Percentiles rank a stretch among this genome's conserved stretches.
Conservation (phyloP, 202 grass and related monocot species). For the Zizania palustris region DNA sequence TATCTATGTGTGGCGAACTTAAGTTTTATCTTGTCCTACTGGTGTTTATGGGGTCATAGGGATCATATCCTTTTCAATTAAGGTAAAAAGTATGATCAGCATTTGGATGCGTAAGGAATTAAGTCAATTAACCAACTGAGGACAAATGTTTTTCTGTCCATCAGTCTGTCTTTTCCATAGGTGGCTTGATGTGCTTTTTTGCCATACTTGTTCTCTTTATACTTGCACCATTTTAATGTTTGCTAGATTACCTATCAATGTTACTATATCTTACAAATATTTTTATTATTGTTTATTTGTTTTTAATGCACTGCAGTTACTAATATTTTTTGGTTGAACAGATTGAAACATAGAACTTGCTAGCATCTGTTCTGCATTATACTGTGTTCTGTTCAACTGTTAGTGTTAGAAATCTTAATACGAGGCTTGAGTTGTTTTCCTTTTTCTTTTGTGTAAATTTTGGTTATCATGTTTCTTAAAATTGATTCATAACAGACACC, state of each 20-base stretch:
- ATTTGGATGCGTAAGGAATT: constrained; percentile 10
- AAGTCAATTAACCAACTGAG: constrained; percentile 18
- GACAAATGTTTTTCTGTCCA: neutral
- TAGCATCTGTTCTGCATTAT: constrained; percentile 31
- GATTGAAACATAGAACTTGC: neutral
- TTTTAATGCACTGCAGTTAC: neutral
- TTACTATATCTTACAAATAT: constrained; percentile 16
- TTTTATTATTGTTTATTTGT: constrained; percentile 12
- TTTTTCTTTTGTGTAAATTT: constrained; percentile 4
- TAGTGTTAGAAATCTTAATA: constrained; percentile 25
- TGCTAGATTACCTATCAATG: constrained; percentile 17
- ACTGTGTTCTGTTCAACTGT: constrained; percentile 12
- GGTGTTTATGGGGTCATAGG: constrained; percentile 1
- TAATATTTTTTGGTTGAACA: constrained; percentile 4
- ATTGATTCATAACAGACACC: constrained; percentile 59
- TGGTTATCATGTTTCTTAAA: constrained; percentile 29
- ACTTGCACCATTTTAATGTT: constrained; percentile 24
- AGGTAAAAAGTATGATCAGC: constrained; percentile 12
- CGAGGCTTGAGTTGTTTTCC: neutral
- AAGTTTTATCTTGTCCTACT: constrained; percentile 11
- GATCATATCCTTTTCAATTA: constrained; percentile 33
- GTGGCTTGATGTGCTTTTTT: constrained; percentile 13
- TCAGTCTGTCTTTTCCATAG: constrained; percentile 5
- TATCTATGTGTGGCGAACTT: constrained; percentile 18
- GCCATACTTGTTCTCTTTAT: constrained; percentile 24